Base-by-base conservation (phyloP, 2,329 filamentous ascomycete genomes). In the Xylaria sp. region DNA sequence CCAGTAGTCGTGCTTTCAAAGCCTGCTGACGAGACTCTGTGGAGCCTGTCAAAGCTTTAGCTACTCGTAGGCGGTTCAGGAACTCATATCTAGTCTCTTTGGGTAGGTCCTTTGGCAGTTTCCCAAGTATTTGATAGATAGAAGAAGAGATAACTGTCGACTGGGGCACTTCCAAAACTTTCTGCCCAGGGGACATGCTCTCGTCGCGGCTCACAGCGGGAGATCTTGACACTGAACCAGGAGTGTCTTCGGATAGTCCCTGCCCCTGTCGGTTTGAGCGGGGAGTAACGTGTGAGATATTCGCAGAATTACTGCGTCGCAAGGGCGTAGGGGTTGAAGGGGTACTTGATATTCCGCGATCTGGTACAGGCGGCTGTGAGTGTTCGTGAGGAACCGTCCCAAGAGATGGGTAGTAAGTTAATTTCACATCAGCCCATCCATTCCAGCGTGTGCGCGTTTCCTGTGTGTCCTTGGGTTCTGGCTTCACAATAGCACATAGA, bases 1-100 rank as follows among this genome's bases (percentile, higher is more conserved):
- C 93, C 43, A 99, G 82, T 38, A 98, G 82, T 33, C 94, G 90
- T 56, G 94, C 87, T 37, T 90, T 88, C 51, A 99, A 82, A 15
- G 94, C 88, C 69, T 91, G 85, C 73, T 92, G 90, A 46, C 93
- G 87, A 21, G 86, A 85, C 61, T 88, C 83, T 12, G 83, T 75
- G 0, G 90, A 89, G 1, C 83, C 84, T 33, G 87, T 82, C 60
- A 99, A 82, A 14, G 92, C 92, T 75, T 93, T 91, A n/a, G 93
- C 92, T 60, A 91, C 87, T 61, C 95, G 89, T 21, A 97, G 78
- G 57, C 92, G 90, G 69, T 94, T 89, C 45, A 99, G 86, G 37
- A 94, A 83, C 68, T 98, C 95, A 72, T 96, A 98, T 67, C 88
- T 89, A 12, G 88, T 83, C 50, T 90, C 84, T 37, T 87, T 79